A percentile compares a stretch with the other conserved stretches of the same genome.
Conservation (phyloP, 768 basidiomycete genomes). For the Panellus pusillus region DNA sequence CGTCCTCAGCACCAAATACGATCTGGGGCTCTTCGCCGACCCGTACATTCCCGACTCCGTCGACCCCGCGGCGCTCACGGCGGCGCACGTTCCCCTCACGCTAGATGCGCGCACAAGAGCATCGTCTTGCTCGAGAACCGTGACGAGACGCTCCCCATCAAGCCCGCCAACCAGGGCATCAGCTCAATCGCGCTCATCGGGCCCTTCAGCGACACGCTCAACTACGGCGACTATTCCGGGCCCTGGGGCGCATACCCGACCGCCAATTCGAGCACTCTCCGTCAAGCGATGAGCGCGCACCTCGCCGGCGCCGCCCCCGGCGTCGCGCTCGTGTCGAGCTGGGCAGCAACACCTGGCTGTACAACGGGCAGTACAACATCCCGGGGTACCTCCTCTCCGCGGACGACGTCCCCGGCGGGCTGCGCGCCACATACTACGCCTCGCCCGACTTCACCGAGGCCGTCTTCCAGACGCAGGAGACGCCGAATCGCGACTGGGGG, state of each 20-base stretch:
- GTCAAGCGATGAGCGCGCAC: slow-evolving; percentile 22
- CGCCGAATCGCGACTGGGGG: slow-evolving; percentile 28
- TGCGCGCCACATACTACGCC: slow-evolving; percentile 25
- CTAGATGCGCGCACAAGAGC: slow-evolving; percentile 25
- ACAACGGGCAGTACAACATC: slow-evolving; percentile 26
- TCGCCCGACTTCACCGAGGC: slow-evolving; percentile 24
- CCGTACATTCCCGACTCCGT: slow-evolving; percentile 20
- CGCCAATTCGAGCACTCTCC: slow-evolving; percentile 20
- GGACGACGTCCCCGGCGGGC: slow-evolving; percentile 12
- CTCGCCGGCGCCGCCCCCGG: slow-evolving; percentile 1
- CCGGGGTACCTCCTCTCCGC: slow-evolving; percentile 26
- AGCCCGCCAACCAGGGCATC: slow-evolving; percentile 11
- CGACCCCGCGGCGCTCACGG: slow-evolving; percentile 19
- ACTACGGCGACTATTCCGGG: slow-evolving; percentile 30
- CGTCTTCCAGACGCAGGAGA: slow-evolving; percentile 21
- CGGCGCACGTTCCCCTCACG: slow-evolving; percentile 23
- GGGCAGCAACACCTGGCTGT: slow-evolving; percentile 26
- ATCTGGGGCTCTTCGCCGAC: slow-evolving; percentile 24
- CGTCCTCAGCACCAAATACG: slow-evolving; percentile 26
- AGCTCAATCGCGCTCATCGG: slow-evolving; percentile 25
- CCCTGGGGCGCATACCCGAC: slow-evolving; percentile 26
- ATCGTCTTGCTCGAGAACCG: slow-evolving; percentile 29
- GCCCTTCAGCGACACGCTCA: slow-evolving; percentile 25
- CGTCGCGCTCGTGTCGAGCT: slow-evolving; percentile 22
- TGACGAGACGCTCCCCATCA: slow-evolving; percentile 23